Evolutionary conservation across 208 protist species (phyloP), one percentile per base, ranked within the genome.

Genomic region (Phytomonas francai): DNA sequence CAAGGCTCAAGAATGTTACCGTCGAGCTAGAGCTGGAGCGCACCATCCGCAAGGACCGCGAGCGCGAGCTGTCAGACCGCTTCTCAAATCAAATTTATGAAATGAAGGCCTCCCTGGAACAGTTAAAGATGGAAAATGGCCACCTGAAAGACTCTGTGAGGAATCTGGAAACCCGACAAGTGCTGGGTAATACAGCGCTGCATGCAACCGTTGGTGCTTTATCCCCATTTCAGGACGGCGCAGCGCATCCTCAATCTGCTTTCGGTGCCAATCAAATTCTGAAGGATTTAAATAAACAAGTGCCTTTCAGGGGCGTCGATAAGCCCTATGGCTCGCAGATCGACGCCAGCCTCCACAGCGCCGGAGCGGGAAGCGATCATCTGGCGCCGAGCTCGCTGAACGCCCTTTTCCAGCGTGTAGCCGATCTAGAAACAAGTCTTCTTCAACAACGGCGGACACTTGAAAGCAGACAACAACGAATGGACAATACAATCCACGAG

Each of bases 21-120:
- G 68, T 81, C 31, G 85, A 92, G 67, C 64, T 95, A 29, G 84
- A 91, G 71, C 78, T 90, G 33, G 89, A 92, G 78, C 81, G 83
- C 31, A 71, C 69, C 9, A 79, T 86, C n/a, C 85, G 86, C 59
- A 73, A 69, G 0, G 79, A 88, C 67, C 75, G 74, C 56, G 72
- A 89, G 29, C 81, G 76, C 22, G 83, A 89, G 32, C 59, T 92
- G 61, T 63, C 77, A 19, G 67, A 70, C 57, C 72, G 77, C 31
- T 56, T 77, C 42, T 70, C 69, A 2, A 71, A 78, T 4, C 74
- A 92, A 30, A 39, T 91, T 32, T 76, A 74, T 0, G 83, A 91
- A 63, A 32, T 95, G 59, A 69, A 71, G 39, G 80, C 77, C 19
- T 76, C 76, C 45, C 58, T 92, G 34, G 62, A 71, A 71, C 84